Evolutionary conservation across 108 stramenopile genomes (phyloP), one percentile per base, ranked within the genome.

Genomic region (Cyclotella kingstonii): DNA sequence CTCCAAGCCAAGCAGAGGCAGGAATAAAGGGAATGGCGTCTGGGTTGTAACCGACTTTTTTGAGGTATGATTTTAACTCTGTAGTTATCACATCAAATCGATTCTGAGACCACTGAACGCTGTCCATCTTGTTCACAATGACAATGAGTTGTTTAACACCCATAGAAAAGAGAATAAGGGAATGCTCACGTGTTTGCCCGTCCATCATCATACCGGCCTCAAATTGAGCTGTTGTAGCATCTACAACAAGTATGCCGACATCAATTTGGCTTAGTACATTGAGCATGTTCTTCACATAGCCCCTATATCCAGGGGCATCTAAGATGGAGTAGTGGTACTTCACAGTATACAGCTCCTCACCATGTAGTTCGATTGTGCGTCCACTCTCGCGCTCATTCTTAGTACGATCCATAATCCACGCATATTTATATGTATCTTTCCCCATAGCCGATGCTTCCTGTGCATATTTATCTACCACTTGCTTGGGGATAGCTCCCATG

Each of bases 111-210:
- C 31, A 97, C 40, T 90, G 75, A 69, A 90, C 91, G 5, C 93
- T 90, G 76, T 98, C 97, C 95, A 98, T 97, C 74, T 98, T 97
- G 85, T 96, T 98, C 26, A 90, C 52, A 56, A 82, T 88, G 18
- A 97, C 95, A 81, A 98, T 95, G 90, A 98, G 89, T 82, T 97
- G 96, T 72, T 89, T 89, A 49, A 98, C 95, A 43, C 97, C 97
- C 14, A 96, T 81, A 55, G 95, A 95, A 83, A 90, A 87, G 9
- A 96, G 95, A 9, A 98, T 79, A 8, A 96, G 80, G 10, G 93
- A 94, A 77, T 96, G 94, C 75, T 98, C 96, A 26, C 90, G 74
- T 21, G 91, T 93, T 77, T 94, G 93, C 43, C 95, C 96, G 49
- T 93, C 90, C 79, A 89, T 89, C 59, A 82, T 80, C 49, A 95